phyloP scores from a whole-genome alignment of 495 filamentous ascomycete genomes.

The Tuber indicum region DNA sequence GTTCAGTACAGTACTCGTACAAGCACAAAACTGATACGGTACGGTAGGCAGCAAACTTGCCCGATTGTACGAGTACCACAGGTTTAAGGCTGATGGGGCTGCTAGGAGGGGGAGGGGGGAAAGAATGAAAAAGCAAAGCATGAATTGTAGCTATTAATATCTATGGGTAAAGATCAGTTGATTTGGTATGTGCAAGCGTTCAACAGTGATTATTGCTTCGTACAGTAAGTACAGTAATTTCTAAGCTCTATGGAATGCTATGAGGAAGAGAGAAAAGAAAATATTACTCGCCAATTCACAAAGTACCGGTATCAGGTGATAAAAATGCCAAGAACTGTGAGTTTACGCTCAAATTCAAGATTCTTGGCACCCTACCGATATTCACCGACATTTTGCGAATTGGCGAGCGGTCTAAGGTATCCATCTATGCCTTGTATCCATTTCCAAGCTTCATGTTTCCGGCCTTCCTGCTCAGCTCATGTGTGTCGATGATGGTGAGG shows the following conservation, averaged over 20 bases:
- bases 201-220: background rate
- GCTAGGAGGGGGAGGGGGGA: background rate
- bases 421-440: slow-evolving; percentile 2
- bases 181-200: background rate
- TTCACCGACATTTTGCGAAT: background rate
- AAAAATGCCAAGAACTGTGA: background rate
- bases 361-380: background rate
- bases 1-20: too few species aligned
- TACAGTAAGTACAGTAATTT: background rate
- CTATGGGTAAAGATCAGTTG: background rate
- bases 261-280: background rate
- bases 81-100: background rate
- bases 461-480: slow-evolving; percentile 19
- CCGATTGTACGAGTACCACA: background rate
- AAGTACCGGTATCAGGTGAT: background rate
- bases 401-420: background rate
- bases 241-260: background rate
- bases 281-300: background rate
- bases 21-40: too few species aligned
- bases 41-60: background rate
- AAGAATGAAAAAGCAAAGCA: background rate
- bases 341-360: background rate
- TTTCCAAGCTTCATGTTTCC: background rate
- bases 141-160: background rate
- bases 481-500: slow-evolving; percentile 41